Conservation (phyloP, 805 yeast genomes). For the Ogataea nitratoaversa region DNA sequence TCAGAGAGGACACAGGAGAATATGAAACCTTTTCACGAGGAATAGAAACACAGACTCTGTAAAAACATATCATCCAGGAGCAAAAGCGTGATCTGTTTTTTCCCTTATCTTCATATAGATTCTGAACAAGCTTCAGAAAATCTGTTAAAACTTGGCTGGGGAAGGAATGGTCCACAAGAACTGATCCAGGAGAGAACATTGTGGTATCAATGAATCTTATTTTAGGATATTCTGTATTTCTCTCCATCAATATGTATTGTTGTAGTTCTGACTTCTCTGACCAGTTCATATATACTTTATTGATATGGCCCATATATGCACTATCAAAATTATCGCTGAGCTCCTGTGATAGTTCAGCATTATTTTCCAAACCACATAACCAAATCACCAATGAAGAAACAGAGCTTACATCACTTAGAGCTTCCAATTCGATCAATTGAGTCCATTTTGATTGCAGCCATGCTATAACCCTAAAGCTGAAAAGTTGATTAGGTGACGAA, state of each 20-base stretch:
- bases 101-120: not conserved
- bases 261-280: not conserved
- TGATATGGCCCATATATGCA: conserved; percentile 1
- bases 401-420: conserved; percentile 8
- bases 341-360: not conserved
- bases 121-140: not conserved
- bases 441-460: conserved; percentile 54
- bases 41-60: not conserved
- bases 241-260: conserved; percentile 3
- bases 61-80: not conserved
- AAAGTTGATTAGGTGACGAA: conserved; percentile 10
- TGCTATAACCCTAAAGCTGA: conserved; percentile 31
- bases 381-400: conserved; percentile 40
- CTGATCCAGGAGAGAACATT: not conserved
- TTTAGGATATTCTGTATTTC: not conserved
- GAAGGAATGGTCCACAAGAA: not conserved
- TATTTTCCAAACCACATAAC: conserved; percentile 33
- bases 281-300: conserved; percentile 1
- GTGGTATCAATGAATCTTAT: not conserved
- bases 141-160: not conserved
- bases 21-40: not conserved
- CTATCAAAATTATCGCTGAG: not conserved
- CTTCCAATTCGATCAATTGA: conserved; percentile 13
- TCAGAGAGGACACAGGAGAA: not conserved
- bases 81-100: not conserved